phyloP scores from a whole-genome alignment of 129 eudicot genomes.

The Flaveria robusta region DNA sequence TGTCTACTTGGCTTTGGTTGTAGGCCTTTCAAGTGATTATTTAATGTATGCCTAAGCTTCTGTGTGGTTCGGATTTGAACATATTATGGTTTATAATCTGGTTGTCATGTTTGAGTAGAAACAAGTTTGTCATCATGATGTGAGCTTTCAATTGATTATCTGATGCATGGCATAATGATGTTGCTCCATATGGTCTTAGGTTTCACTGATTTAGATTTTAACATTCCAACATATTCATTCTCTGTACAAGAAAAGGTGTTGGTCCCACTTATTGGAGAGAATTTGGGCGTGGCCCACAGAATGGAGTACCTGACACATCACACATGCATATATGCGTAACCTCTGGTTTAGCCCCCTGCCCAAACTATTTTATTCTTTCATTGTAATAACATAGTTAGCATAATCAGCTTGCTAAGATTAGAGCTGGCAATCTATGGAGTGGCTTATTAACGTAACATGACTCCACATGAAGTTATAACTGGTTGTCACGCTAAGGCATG shows the following conservation, averaged over 20 bases:
- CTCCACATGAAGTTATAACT: no score
- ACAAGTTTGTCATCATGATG: background rate
- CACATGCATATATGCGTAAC: background rate
- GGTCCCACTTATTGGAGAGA: background rate
- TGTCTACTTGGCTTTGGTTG: no score
- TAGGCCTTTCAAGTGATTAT: no score
- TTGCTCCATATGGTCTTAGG: slow-evolving; percentile 13
- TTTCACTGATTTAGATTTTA: slow-evolving; percentile 3
- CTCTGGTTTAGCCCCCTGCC: background rate
- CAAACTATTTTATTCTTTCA: slow-evolving; percentile 11
- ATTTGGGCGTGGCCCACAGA: background rate
- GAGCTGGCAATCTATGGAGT: no score
- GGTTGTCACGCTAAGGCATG: background rate
- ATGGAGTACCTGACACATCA: background rate
- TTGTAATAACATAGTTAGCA: background rate
- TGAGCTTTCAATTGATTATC: slow-evolving; percentile 1
- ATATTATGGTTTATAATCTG: slow-evolving; percentile 4
- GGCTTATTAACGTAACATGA: no score
- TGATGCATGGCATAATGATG: slow-evolving; percentile 16
- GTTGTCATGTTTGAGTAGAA: slow-evolving; percentile 3
- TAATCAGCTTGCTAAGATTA: background rate
- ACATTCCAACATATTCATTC: slow-evolving; percentile 4
- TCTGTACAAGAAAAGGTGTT: background rate
- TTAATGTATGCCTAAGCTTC: background rate
- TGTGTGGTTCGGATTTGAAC: slow-evolving; percentile 11